phyloP scores from a whole-genome alignment of 1,284 basidiomycete genomes.

The Mycosarcoma mackinlayi region DNA sequence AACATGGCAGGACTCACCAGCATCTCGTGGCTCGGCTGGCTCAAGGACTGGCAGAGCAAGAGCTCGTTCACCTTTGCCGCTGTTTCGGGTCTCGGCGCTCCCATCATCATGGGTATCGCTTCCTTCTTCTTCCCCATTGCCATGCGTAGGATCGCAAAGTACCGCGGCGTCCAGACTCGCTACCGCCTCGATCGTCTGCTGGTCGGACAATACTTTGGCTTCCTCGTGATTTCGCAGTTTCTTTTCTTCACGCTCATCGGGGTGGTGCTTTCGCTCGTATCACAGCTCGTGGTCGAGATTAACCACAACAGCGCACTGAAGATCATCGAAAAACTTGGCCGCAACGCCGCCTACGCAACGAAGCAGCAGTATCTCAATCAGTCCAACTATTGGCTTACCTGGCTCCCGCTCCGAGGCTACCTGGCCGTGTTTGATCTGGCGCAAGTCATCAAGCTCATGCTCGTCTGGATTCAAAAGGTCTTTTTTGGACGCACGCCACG shows the following conservation, averaged over 20 bases:
- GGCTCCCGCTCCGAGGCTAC: conserved; percentile 82
- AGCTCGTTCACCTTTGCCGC: conserved; percentile 59
- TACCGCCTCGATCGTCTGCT: conserved; percentile 57
- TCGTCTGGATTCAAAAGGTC: conserved; percentile 82
- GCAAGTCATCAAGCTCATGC: conserved; percentile 88
- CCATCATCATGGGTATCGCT: conserved; percentile 58
- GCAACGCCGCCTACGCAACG: conserved; percentile 43
- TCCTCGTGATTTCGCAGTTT: conserved; percentile 65
- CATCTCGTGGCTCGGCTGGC: conserved; percentile 50
- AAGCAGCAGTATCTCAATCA: conserved; percentile 61
- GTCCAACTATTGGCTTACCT: conserved; percentile 67
- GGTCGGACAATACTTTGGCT: conserved; percentile 62
- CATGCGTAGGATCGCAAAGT: conserved; percentile 66
- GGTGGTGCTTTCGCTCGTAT: conserved; percentile 58
- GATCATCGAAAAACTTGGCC: conserved; percentile 47
- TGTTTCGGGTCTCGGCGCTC: conserved; percentile 61
- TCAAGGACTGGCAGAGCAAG: conserved; percentile 44
- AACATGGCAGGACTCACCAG: conserved; percentile 60
- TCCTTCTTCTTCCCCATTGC: conserved; percentile 60
- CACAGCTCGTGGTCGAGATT: conserved; percentile 45
- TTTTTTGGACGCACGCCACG: conserved; percentile 94
- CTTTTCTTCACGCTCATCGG: conserved; percentile 66
- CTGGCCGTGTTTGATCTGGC: conserved; percentile 93
- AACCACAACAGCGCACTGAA: conserved; percentile 43
- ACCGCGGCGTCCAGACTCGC: conserved; percentile 61